Evolutionary conservation across 1,284 basidiomycete genomes (phyloP).

Genomic region (Earliella scabrosa): DNA sequence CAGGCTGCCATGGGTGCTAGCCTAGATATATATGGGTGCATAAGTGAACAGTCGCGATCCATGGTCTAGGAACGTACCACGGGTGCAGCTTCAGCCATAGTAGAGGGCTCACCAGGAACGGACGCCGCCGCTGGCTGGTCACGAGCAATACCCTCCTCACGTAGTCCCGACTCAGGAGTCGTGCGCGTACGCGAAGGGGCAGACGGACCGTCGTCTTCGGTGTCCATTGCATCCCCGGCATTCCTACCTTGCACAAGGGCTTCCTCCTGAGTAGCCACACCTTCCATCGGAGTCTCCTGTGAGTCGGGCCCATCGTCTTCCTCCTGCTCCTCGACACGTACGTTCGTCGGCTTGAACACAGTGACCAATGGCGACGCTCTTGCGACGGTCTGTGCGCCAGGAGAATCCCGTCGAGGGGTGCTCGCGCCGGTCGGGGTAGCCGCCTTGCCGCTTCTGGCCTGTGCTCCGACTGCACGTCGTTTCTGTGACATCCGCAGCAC

Average conservation of each 20-base stretch:
- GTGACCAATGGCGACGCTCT: too few species aligned
- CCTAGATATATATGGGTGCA: too few species aligned
- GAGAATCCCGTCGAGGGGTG: too few species aligned
- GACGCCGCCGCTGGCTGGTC: too few species aligned
- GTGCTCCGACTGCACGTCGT: not conserved
- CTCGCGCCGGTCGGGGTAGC: not conserved
- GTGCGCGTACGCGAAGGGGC: too few species aligned
- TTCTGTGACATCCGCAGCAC: not conserved
- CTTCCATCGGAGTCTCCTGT: not conserved
- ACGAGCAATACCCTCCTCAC: too few species aligned
- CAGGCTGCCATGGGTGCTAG: not conserved
- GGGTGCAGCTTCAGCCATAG: not conserved
- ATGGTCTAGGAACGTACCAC: too few species aligned
- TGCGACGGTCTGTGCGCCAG: not conserved
- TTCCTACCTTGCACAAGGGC: not conserved
- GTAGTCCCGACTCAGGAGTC: too few species aligned
- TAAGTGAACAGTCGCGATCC: too few species aligned
- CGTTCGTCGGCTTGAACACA: too few species aligned
- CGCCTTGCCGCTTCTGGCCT: not conserved
- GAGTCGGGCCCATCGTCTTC: not conserved
- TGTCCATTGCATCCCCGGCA: not conserved
- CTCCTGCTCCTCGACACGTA: not conserved
- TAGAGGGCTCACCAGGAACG: not conserved
- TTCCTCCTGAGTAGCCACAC: not conserved
- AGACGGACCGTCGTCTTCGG: not conserved